These are phyloP conservation scores for Fusarium poae DNA, from an alignment of 2,329 filamentous ascomycete species.

Conservation along the genomic window DNA sequence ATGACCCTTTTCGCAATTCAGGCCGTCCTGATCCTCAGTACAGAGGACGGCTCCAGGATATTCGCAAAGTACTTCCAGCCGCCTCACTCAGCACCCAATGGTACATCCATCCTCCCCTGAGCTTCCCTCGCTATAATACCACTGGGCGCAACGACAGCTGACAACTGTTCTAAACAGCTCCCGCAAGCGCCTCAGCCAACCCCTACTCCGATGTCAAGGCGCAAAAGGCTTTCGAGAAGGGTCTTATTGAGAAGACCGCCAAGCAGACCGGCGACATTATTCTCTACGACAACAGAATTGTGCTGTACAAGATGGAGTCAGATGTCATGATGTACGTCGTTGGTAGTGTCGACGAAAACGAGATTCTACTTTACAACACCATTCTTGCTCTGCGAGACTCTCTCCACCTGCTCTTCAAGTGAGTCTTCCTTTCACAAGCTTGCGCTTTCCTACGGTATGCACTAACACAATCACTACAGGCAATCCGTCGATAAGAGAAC, in stretches of 20 bases:
- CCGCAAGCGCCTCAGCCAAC: constrained; percentile 69
- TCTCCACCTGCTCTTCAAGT: constrained; percentile 93
- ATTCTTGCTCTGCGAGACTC: constrained; percentile 91
- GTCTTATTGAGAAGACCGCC: constrained; percentile 91
- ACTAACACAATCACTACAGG: constrained; percentile 60
- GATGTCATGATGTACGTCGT: constrained; percentile 98
- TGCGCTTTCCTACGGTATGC: constrained; percentile 1
- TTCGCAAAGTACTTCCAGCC: constrained; percentile 91
- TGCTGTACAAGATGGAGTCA: constrained; percentile 97
- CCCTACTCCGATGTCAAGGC: constrained; percentile 92
- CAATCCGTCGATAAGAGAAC: constrained; percentile 98
- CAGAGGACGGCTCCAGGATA: constrained; percentile 90
- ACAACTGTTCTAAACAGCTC: constrained; percentile 46
- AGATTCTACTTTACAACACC: constrained; percentile 95
- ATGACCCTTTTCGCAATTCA: constrained; percentile 83
- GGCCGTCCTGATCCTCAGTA: constrained; percentile 82
- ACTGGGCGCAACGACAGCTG: constrained; percentile 47
- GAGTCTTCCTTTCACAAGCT: constrained; percentile 49
- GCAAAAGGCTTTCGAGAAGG: constrained; percentile 97
- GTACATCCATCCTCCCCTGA: constrained; percentile 47
- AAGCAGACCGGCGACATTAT: constrained; percentile 98
- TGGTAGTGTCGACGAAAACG: constrained; percentile 92
- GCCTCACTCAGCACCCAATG: constrained; percentile 65
- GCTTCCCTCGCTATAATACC: constrained; percentile 32
- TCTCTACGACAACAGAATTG: constrained; percentile 94